These are phyloP conservation scores for Microdochium nivale DNA, from an alignment of 2,329 filamentous ascomycete species.

Conservation along the genomic window DNA sequence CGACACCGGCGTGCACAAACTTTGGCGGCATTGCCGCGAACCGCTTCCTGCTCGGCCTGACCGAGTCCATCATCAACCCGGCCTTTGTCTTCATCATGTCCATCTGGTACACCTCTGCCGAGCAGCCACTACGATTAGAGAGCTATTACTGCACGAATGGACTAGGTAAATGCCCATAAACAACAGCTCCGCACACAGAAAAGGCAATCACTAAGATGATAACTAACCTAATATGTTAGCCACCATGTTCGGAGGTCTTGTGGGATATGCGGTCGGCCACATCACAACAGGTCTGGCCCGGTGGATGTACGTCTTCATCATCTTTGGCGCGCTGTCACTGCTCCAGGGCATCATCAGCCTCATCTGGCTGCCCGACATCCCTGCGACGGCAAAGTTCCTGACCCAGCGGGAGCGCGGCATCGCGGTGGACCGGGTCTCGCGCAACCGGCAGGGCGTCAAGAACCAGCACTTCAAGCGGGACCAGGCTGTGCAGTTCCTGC, in stretches of 20 bases:
- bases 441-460: conserved; percentile 39
- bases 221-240: no score
- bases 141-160: conserved; percentile 51
- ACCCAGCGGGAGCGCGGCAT: conserved; percentile 39
- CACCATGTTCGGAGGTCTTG: conserved; percentile 51
- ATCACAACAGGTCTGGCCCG: conserved; percentile 29
- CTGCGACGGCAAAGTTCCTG: conserved; percentile 51
- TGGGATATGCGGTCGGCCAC: conserved; percentile 52
- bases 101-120: conserved; percentile 28
- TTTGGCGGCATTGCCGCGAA: conserved; percentile 47
- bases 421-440: conserved; percentile 36
- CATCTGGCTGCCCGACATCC: conserved; percentile 46
- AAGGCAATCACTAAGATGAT: no score
- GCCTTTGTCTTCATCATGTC: conserved; percentile 27
- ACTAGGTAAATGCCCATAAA: no score
- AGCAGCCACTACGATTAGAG: conserved; percentile 43
- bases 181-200: no score
- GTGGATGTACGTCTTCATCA: conserved; percentile 20
- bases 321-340: conserved; percentile 6
- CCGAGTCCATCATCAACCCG: conserved; percentile 49
- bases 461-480: conserved; percentile 37
- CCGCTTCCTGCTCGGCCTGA: conserved; percentile 46
- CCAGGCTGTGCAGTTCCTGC: conserved; percentile 35
- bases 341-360: conserved; percentile 32
- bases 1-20: conserved; percentile 40